Conservation (phyloP, 768 basidiomycete genomes). For the Boletus huronensis region DNA sequence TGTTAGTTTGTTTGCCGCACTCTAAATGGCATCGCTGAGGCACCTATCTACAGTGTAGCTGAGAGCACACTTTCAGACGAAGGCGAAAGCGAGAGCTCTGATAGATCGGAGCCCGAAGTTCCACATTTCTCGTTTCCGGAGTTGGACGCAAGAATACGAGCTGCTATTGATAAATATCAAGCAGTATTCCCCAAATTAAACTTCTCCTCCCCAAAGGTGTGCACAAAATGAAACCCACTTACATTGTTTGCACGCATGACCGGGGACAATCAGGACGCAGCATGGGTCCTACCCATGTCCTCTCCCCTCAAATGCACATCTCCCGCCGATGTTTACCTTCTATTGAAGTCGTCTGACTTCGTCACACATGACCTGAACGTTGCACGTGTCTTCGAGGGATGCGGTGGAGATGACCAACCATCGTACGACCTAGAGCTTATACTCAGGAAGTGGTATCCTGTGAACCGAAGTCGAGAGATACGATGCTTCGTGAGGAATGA, state of each 20-base stretch:
- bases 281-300: constrained; percentile 84
- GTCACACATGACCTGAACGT: constrained; percentile 70
- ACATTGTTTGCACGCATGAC: not conserved
- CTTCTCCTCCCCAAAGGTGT: constrained; percentile 88
- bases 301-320: constrained; percentile 84
- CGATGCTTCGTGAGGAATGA: constrained; percentile 85
- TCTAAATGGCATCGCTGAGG: not conserved
- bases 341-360: constrained; percentile 92
- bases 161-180: constrained; percentile 62
- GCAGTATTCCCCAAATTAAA: constrained; percentile 96
- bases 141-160: constrained; percentile 69
- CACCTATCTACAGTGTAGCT: constrained; percentile 38
- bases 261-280: constrained; percentile 64
- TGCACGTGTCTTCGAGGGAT: constrained; percentile 65
- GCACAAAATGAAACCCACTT: constrained; percentile 12
- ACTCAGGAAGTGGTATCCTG: constrained; percentile 83
- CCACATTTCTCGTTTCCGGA: constrained; percentile 70
- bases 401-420: constrained; percentile 28
- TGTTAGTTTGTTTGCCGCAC: constrained; percentile 42
- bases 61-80: constrained; percentile 61
- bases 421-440: constrained; percentile 77
- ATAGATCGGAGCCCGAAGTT: constrained; percentile 33
- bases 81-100: constrained; percentile 38
- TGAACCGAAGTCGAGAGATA: constrained; percentile 82
- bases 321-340: constrained; percentile 86